Evolutionary conservation across 2,329 filamentous ascomycete species (phyloP).

Genomic region (Graphilbum fragrans): DNA sequence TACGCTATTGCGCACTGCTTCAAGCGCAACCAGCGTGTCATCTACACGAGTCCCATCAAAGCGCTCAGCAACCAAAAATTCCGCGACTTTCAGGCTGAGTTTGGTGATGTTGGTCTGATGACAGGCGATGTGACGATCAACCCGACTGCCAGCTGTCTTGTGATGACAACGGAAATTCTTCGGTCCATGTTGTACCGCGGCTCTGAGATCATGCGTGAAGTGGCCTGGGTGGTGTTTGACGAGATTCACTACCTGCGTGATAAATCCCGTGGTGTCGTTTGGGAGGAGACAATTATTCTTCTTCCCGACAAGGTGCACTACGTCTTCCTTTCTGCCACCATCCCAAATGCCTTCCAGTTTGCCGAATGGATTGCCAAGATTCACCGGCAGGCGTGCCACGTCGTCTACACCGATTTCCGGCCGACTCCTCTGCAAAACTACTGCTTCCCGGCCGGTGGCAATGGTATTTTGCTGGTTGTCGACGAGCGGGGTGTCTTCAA

Average conservation of each 20-base stretch:
- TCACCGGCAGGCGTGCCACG: slow-evolving; percentile 93
- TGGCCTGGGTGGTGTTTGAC: slow-evolving; percentile 96
- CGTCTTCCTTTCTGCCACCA: slow-evolving; percentile 95
- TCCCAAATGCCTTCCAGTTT: slow-evolving; percentile 98
- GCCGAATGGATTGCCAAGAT: slow-evolving; percentile 99
- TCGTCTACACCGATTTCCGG: slow-evolving; percentile 97
- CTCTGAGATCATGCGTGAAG: slow-evolving; percentile 98
- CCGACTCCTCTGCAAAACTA: slow-evolving; percentile 96
- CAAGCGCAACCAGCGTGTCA: slow-evolving; percentile 94
- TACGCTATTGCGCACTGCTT: slow-evolving; percentile 97
- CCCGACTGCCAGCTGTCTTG: slow-evolving; percentile 90
- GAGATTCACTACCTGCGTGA: slow-evolving; percentile 98
- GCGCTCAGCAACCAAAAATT: slow-evolving; percentile 98
- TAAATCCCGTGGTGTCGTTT: slow-evolving; percentile 87
- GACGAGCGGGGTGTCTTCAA: slow-evolving; percentile 95
- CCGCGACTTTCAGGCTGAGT: slow-evolving; percentile 87
- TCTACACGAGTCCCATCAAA: slow-evolving; percentile 99
- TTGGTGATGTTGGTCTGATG: slow-evolving; percentile 96
- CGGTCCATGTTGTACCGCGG: slow-evolving; percentile 96
- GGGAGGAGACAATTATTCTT: slow-evolving; percentile 98
- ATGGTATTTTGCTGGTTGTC: slow-evolving; percentile 86
- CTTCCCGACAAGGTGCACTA: slow-evolving; percentile 97
- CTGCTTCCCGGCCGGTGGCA: slow-evolving; percentile 86
- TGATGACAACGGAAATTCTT: slow-evolving; percentile 99
- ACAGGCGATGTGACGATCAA: slow-evolving; percentile 99